Percentiles rank a stretch among this genome's conserved stretches.
phyloP scores from a whole-genome alignment of 208 protist genomes.

The Trypanosoma mega region DNA sequence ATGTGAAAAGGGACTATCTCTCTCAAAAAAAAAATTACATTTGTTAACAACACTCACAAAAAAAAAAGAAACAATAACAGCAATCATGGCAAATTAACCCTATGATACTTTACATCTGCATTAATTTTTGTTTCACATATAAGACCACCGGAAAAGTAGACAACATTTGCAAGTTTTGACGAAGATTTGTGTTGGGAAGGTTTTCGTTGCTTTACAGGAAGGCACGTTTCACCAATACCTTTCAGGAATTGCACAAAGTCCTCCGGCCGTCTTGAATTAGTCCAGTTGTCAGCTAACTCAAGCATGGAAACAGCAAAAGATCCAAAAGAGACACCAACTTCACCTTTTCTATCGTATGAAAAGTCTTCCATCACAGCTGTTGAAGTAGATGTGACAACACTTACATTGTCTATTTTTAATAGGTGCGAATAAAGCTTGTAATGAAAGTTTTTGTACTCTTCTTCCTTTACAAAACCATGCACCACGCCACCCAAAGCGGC shows the following conservation, averaged over 20 bases:
- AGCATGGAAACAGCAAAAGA: conserved; percentile 67
- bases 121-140: conserved; percentile 24
- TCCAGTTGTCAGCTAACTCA: conserved; percentile 82
- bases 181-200: conserved; percentile 6
- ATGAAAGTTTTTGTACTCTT: conserved; percentile 64
- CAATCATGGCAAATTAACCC: too few relatives aligned
- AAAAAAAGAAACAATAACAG: too few relatives aligned
- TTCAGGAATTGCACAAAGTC: conserved; percentile 53
- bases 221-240: conserved; percentile 23
- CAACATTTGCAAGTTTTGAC: conserved; percentile 1
- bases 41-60: too few relatives aligned
- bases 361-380: conserved; percentile 55
- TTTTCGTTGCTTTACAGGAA: background rate
- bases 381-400: conserved; percentile 40
- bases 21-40: too few relatives aligned
- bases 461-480: conserved; percentile 35
- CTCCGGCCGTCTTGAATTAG: conserved; percentile 24
- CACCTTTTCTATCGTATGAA: conserved; percentile 43
- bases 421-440: conserved; percentile 54
- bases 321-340: conserved; percentile 47
- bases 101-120: conserved; percentile 20
- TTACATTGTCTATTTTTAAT: conserved; percentile 48
- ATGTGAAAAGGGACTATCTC: too few relatives aligned
- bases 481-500: conserved; percentile 26
- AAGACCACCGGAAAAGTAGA: conserved; percentile 38